These are phyloP conservation scores for Penicillium verhagenii DNA, from an alignment of 495 filamentous ascomycete species.

Conservation along the genomic window DNA sequence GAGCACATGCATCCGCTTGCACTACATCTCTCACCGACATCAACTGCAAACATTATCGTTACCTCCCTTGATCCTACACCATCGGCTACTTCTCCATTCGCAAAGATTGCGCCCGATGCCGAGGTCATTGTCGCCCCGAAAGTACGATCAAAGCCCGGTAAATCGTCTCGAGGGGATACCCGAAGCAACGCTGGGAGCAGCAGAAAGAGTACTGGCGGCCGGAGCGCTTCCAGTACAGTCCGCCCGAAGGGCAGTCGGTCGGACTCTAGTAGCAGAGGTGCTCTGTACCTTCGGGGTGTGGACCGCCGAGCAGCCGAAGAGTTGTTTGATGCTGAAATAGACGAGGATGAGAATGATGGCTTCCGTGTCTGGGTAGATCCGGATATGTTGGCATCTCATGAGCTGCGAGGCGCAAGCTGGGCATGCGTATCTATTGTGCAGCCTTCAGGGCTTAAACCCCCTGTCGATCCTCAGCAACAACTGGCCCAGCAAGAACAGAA, in stretches of 20 bases:
- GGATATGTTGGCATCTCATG: conserved; percentile 63
- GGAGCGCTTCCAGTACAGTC: conserved; percentile 68
- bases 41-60: conserved; percentile 86
- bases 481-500: conserved; percentile 59
- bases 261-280: conserved; percentile 58
- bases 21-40: conserved; percentile 91
- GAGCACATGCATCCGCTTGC: conserved; percentile 74
- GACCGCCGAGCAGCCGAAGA: conserved; percentile 63
- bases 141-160: conserved; percentile 58
- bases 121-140: conserved; percentile 98
- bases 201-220: conserved; percentile 68
- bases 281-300: conserved; percentile 74
- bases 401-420: conserved; percentile 70
- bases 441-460: conserved; percentile 72
- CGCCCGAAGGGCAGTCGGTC: conserved; percentile 56
- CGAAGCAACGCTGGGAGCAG: conserved; percentile 69
- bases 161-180: conserved; percentile 55
- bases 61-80: conserved; percentile 74
- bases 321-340: conserved; percentile 65
- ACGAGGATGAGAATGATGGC: conserved; percentile 53
- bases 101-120: conserved; percentile 88
- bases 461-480: conserved; percentile 71
- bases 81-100: conserved; percentile 69
- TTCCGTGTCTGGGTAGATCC: conserved; percentile 82
- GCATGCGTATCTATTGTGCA: conserved; percentile 75